These are phyloP conservation scores for Stephanodiscus minutulus DNA, from an alignment of 108 stramenopile genomes.

Conservation along the genomic window DNA sequence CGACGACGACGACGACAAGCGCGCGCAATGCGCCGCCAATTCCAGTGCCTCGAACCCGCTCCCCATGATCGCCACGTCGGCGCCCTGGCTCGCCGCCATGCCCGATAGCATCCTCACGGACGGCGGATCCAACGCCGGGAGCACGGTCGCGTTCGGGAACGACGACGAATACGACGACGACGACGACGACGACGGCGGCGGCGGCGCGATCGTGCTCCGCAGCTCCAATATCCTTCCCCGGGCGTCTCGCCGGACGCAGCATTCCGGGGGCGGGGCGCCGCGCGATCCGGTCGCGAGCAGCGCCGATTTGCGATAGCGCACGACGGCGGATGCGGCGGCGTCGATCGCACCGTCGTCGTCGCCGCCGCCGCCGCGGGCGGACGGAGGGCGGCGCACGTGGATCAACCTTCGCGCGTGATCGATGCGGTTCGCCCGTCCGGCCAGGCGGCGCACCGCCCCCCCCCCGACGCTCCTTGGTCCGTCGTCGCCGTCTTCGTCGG, in stretches of 20 bases:
- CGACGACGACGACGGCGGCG: background rate
- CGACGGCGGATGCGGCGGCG: background rate
- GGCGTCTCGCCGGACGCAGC: slow-evolving; percentile 58
- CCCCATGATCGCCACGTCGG: slow-evolving; percentile 70
- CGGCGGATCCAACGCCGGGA: slow-evolving; percentile 43
- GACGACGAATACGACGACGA: slow-evolving; percentile 5
- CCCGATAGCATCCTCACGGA: slow-evolving; percentile 44
- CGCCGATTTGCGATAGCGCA: slow-evolving; percentile 71
- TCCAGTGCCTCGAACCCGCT: slow-evolving; percentile 86
- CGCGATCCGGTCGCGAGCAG: slow-evolving; percentile 80
- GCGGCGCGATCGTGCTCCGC: slow-evolving; percentile 41
- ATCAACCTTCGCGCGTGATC: slow-evolving; percentile 35
- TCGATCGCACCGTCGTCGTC: background rate
- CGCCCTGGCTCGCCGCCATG: slow-evolving; percentile 61
- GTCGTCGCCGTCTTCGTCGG: background rate
- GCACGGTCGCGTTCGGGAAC: slow-evolving; percentile 3
- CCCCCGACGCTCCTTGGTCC: background rate
- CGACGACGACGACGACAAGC: slow-evolving; percentile 6
- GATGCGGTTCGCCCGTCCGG: slow-evolving; percentile 15
- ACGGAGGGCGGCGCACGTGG: slow-evolving; percentile 2
- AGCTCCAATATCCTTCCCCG: slow-evolving; percentile 66
- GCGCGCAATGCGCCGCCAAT: slow-evolving; percentile 56
- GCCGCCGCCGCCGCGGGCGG: background rate
- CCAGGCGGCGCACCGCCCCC: too few species aligned
- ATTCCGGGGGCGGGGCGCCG: slow-evolving; percentile 76